Conservation (phyloP, 257 asterid genomes). For the Cordia subcordata region DNA sequence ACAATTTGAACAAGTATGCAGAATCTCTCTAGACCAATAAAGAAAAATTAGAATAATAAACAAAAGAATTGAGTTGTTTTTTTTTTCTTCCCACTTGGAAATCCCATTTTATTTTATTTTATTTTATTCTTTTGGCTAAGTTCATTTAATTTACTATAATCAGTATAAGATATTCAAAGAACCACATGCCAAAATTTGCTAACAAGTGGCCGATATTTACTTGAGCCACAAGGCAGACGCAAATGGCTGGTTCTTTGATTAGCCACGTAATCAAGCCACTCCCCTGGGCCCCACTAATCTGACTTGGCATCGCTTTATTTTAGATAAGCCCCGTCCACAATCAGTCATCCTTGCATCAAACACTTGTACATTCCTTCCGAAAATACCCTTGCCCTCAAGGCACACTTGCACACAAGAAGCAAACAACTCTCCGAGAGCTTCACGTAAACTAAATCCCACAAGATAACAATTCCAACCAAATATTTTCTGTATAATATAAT, state of each 20-base stretch:
- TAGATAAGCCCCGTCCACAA: neutral
- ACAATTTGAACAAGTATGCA: too few relatives aligned
- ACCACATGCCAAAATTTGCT: neutral
- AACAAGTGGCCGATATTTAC: neutral
- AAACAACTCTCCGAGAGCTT: too few relatives aligned
- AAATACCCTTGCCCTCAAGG: neutral
- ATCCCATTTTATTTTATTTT: too few relatives aligned
- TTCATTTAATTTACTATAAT: too few relatives aligned
- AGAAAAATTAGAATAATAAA: too few relatives aligned
- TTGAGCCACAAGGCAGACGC: constrained; percentile 15
- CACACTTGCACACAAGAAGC: neutral
- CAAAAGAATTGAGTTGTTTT: too few relatives aligned
- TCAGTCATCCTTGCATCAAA: neutral
- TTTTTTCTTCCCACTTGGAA: constrained; percentile 11
- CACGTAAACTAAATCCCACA: too few relatives aligned
- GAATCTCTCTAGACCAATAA: too few relatives aligned
- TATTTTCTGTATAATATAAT: too few relatives aligned
- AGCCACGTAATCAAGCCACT: constrained; percentile 2
- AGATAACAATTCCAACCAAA: too few relatives aligned
- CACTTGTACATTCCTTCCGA: neutral
- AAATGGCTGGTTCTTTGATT: neutral
- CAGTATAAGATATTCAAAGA: neutral
- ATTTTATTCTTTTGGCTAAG: too few relatives aligned
- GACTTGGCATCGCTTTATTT: constrained; percentile 14
- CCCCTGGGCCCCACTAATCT: constrained; percentile 9